Base-by-base conservation (phyloP, 139 green algal species). In the Mesotaenium endlicherianum region DNA sequence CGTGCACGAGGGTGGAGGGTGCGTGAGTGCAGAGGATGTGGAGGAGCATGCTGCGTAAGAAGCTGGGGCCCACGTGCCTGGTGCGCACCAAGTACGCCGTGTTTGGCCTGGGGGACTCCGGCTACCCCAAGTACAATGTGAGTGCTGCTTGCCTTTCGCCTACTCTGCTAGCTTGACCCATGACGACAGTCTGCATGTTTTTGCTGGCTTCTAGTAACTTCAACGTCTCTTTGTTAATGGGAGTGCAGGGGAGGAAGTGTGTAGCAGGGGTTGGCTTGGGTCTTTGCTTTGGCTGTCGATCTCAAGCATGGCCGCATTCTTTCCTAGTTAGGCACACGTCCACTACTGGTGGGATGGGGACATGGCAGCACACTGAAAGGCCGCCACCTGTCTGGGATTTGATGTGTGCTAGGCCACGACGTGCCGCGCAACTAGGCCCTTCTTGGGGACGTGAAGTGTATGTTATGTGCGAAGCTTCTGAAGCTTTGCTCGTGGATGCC, bases 101-200 rank as follows among this genome's bases (percentile, higher is more conserved):
- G 17, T 98, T 99, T 92, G 96, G 96, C 0, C 88, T 99, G 20
- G 96, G 96, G 0, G 96, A 99, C 89, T 97, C 93, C 3, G 88
- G 91, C 20, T 99, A 99, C 85, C 77, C 91, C 1, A 92, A 97
- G 50, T 99, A 94, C 91, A 98, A 98, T 74, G 90, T 95, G 20
- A 53, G 83, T 44, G 64, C 20, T 78, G 45, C 20, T 11, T 78
- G 44, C 6, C 14, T 26, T 77, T 55, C 11, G 3, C 57, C 14
- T 31, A 38, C 16, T 3, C 8, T 3, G 17, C 57, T 68, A 6
- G 31, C 31, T 20, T 6, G 3, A n/a, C 20, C 57, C 3, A 6
- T 20, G 3, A 3, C 3, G 6, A 11, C 6, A 68, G 3, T 3
- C 6, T 16, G 6, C 31, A 31, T 4, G 3, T 16, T 42, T 14